Evolutionary conservation across 2,329 filamentous ascomycete species (phyloP).

Genomic region (Sclerotinia spermophila): DNA sequence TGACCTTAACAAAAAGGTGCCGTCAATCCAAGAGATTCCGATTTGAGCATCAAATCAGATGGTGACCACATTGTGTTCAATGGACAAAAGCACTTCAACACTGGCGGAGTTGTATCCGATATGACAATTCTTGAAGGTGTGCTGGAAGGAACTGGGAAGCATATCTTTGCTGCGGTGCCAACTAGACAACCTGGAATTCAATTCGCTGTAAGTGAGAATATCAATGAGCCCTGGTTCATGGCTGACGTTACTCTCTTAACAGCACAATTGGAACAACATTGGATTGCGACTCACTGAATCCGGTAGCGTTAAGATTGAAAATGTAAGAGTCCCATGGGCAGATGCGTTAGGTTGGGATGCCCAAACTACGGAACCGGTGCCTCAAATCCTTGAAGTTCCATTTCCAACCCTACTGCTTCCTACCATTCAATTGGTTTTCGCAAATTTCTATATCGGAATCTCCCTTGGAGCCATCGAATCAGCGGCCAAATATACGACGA

Average conservation of each 20-base stretch:
- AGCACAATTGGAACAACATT: slow-evolving; percentile 62
- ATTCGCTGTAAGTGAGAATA: slow-evolving; percentile 40
- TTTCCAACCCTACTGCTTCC: slow-evolving; percentile 58
- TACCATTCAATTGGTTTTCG: slow-evolving; percentile 62
- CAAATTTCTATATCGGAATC: slow-evolving; percentile 63
- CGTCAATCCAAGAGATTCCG: slow-evolving; percentile 62
- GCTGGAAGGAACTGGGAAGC: slow-evolving; percentile 53
- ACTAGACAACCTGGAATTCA: slow-evolving; percentile 56
- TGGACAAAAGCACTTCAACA: slow-evolving; percentile 64
- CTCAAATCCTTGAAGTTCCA: slow-evolving; percentile 48
- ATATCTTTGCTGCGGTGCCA: slow-evolving; percentile 59
- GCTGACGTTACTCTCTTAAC: neutral
- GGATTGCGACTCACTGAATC: slow-evolving; percentile 62
- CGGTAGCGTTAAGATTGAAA: slow-evolving; percentile 57
- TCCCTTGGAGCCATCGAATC: slow-evolving; percentile 54
- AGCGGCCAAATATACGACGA: slow-evolving; percentile 54
- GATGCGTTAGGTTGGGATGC: slow-evolving; percentile 61
- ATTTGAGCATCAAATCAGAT: slow-evolving; percentile 53
- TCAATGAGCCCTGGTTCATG: neutral
- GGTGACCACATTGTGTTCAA: slow-evolving; percentile 56
- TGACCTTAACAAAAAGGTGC: slow-evolving; percentile 39
- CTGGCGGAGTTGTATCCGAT: slow-evolving; percentile 63
- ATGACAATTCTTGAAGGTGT: slow-evolving; percentile 63
- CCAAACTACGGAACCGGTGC: slow-evolving; percentile 47
- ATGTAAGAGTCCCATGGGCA: slow-evolving; percentile 54